Evolutionary conservation across 805 yeast genomes (phyloP), one percentile per base, ranked within the genome.

Genomic region (Novakomyces olei): DNA sequence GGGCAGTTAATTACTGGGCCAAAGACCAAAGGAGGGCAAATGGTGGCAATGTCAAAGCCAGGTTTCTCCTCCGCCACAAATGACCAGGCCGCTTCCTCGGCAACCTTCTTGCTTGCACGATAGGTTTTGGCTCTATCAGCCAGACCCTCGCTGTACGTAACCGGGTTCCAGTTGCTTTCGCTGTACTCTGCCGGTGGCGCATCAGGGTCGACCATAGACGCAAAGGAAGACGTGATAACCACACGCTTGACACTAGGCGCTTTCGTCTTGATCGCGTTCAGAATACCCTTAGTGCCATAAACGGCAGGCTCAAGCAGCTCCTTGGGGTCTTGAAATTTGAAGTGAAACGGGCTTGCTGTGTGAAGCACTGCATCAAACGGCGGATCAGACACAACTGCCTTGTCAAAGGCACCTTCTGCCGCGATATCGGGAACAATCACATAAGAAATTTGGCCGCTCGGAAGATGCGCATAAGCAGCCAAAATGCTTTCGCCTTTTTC

Each of bases 11-110:
- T 39, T 7, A 16, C n/a, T 10, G 55, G 55, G 6, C 55, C 55
- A 36, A 37, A 45, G 15, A 51, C 49, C 9, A 39, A 33, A 6
- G 50, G 48, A 4, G 55, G 53, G 34, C 38, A 41, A 30, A 51
- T 34, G 10, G 51, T 41, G 17, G 50, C 38, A 17, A 38, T 29
- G 3, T 41, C 30, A 35, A 48, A 51, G 15, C 34, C 33, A 16
- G 52, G 48, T 18, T 37, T 40, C 37, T 47, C 41, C 28, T 44
- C 50, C 33, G 60, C 49, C n/a, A 57, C 37, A 40, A 65, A 68
- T 1, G 65, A 58, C 71, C 77, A 66, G 10, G 66, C 67, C 2
- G 69, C 62, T 39, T 54, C 43, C 47, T 70, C 76, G 15, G 74
- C 75, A 38, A 53, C 50, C 5, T 46, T 58, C 50, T 69, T 70